A percentile compares a stretch with the other conserved stretches of the same genome.
Conservation (phyloP, 331 rosid species). For the Spiraea crenata region DNA sequence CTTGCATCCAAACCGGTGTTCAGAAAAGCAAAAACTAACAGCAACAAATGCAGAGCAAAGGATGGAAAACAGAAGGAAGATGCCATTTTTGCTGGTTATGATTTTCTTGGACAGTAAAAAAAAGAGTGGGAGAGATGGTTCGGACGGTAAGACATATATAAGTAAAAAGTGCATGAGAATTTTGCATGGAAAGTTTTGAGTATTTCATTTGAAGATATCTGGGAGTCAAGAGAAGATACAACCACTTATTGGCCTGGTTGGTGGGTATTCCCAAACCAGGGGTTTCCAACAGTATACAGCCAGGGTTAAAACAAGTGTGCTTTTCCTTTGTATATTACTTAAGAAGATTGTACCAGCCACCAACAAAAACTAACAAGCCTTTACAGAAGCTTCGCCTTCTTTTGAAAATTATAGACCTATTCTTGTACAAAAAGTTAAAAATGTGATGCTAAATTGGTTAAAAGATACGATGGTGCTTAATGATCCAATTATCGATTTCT, state of each 20-base stretch:
- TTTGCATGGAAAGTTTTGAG: constrained; percentile 28
- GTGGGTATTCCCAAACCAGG: constrained; percentile 49
- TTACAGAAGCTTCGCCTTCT: constrained; percentile 5
- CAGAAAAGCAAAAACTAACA: constrained; percentile 25
- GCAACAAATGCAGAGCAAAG: constrained; percentile 30
- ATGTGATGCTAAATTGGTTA: background rate
- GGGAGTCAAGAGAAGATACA: constrained; percentile 85
- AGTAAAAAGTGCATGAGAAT: constrained; percentile 11
- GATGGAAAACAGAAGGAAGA: constrained; percentile 25
- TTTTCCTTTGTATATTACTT: background rate
- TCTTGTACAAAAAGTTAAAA: background rate
- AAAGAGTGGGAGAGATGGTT: constrained; percentile 43
- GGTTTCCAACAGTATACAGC: constrained; percentile 13
- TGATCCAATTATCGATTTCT: background rate
- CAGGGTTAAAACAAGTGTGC: background rate
- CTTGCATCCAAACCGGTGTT: constrained; percentile 37
- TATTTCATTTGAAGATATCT: constrained; percentile 20
- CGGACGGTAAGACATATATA: constrained; percentile 35
- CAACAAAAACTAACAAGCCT: constrained; percentile 32
- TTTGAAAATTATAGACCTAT: background rate
- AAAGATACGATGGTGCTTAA: too few relatives aligned
- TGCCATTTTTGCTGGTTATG: constrained; percentile 17
- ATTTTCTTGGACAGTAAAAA: constrained; percentile 19
- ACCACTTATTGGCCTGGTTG: constrained; percentile 70
- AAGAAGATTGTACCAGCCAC: constrained; percentile 28